A percentile compares a stretch with the other conserved stretches of the same genome.
phyloP scores from a whole-genome alignment of 1,139 yeast genomes.

The Casaregolazyma lundiana region DNA sequence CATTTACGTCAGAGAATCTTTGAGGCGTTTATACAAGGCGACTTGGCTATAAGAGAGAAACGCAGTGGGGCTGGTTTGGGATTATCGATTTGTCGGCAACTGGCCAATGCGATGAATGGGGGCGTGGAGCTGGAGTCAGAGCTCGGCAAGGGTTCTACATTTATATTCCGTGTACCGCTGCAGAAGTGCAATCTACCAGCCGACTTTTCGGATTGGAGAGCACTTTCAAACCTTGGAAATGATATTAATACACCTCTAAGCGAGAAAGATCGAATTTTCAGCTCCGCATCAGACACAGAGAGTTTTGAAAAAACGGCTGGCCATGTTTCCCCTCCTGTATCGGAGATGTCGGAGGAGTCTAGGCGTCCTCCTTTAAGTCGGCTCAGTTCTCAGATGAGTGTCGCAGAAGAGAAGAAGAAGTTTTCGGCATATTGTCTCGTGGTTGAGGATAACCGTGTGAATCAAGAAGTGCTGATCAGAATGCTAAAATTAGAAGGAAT shows the following conservation, averaged over 20 bases:
- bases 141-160: constrained; percentile 76
- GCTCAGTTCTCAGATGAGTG: constrained; percentile 21
- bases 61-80: constrained; percentile 95
- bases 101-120: constrained; percentile 85
- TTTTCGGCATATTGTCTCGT: constrained; percentile 53
- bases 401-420: constrained; percentile 22
- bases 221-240: background rate
- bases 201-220: background rate
- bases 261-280: constrained; percentile 7
- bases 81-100: constrained; percentile 80
- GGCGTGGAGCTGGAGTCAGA: constrained; percentile 59
- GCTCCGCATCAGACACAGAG: constrained; percentile 6
- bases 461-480: constrained; percentile 83
- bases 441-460: constrained; percentile 92
- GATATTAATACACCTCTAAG: constrained; percentile 1
- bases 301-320: background rate
- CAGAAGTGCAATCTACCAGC: constrained; percentile 28
- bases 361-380: constrained; percentile 23
- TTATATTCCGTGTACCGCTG: constrained; percentile 74
- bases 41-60: constrained; percentile 79
- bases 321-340: background rate
- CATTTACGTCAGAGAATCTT: constrained; percentile 76
- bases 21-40: constrained; percentile 94
- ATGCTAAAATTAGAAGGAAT: constrained; percentile 83
- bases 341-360: background rate